phyloP scores from a whole-genome alignment of 805 yeast species.

The Clavispora fructus region DNA sequence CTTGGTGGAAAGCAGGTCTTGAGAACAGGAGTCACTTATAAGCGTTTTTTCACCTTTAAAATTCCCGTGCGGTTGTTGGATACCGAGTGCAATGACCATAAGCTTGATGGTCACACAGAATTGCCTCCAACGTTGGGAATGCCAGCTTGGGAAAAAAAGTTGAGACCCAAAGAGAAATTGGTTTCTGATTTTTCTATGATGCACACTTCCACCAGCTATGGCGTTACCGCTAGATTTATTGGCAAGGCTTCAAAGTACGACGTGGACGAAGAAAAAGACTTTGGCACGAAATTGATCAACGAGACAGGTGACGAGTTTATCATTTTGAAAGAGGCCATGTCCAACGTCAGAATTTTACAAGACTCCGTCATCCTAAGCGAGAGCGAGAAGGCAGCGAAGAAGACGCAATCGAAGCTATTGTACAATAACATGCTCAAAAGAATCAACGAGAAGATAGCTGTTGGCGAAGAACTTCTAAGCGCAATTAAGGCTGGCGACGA shows the following conservation, averaged over 20 bases:
- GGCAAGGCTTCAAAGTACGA: constrained; percentile 36
- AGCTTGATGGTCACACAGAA: constrained; percentile 25
- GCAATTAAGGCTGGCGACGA: constrained; percentile 3
- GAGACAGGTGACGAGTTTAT: constrained; percentile 35
- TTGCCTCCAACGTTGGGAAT: constrained; percentile 35
- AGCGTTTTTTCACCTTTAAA: constrained; percentile 38
- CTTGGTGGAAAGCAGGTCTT: constrained; percentile 13
- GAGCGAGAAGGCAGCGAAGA: constrained; percentile 10
- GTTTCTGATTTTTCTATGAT: constrained; percentile 23
- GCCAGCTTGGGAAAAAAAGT: constrained; percentile 21
- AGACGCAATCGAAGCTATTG: constrained; percentile 9
- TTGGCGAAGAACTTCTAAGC: constrained; percentile 18
- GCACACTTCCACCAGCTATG: constrained; percentile 31
- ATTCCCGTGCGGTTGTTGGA: constrained; percentile 34
- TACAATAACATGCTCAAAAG: constrained; percentile 20
- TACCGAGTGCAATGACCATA: constrained; percentile 31
- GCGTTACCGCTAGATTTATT: constrained; percentile 36
- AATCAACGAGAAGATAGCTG: constrained; percentile 23
- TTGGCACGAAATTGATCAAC: constrained; percentile 31
- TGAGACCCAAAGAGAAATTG: constrained; percentile 7
- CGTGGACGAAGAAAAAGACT: constrained; percentile 20
- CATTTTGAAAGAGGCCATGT: constrained; percentile 27
- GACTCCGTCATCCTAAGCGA: constrained; percentile 11
- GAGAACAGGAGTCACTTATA: constrained; percentile 21
- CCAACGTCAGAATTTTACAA: constrained; percentile 24